Base-by-base conservation (phyloP, 2,329 filamentous ascomycete species). In the Fusarium sp. region DNA sequence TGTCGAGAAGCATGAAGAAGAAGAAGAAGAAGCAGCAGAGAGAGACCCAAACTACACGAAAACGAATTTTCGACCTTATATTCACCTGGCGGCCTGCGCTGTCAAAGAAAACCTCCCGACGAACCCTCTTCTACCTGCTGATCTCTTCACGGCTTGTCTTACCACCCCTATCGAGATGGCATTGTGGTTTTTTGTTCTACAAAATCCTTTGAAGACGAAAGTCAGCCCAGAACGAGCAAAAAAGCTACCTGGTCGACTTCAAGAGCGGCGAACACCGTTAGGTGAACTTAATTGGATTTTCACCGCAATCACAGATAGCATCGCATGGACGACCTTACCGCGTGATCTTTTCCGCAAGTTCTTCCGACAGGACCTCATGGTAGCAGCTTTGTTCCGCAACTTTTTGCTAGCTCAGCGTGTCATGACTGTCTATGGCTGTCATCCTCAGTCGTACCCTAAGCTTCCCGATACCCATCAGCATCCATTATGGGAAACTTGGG, bases 201-300 rank as follows among this genome's bases (percentile, higher is more conserved):
- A 98, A 78, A 98, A 98, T 67, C 94, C 94, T 2, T 81, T 90
- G 30, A 87, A 88, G 74, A 88, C 86, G 5, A 88, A 88, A 43
- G 83, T 97, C 59, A 91, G 89, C 3, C 89, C 95, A 6, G 93
- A 96, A 66, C 89, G 95, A 73, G 95, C 95, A 44, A 92, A 94
- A 79, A 93, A 94, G 76, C 91, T 99, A 20, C 95, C 95, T 5
- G 96, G 96, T 34, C 91, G 94, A 68, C 88, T 98, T 44, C 95
- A 97, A 77, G 96, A 99, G 81, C 89, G 96, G 65, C 88, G 96
- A 77, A 98, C 96, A 52, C 96, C 96, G 11, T 87, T 99, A 34
- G 96, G 96, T 68, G 96, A 99, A 82, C 85, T 99, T 16, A 99
- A 99, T 77, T 99, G 96, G 96, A 99, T 99, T 38, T 98, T 99